phyloP scores from a whole-genome alignment of 2,329 filamentous ascomycete genomes.

The Leptographium flavum region DNA sequence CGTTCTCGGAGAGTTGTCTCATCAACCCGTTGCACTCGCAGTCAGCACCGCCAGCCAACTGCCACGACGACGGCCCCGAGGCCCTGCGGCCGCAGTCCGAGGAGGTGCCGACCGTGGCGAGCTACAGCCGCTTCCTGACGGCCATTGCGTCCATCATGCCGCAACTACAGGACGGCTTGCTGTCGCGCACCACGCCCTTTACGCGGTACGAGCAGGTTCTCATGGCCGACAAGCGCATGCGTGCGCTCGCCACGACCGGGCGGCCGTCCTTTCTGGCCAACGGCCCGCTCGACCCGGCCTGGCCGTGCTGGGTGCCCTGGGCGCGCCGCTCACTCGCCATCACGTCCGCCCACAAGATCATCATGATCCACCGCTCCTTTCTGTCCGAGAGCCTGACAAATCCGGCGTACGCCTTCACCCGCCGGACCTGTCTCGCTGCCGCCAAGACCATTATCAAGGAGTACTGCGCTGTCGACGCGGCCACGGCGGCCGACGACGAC shows the following conservation, averaged over 20 bases:
- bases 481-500: constrained; percentile 10
- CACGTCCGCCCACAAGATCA: constrained; percentile 24
- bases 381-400: constrained; percentile 20
- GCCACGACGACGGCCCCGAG: constrained; percentile 17
- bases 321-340: constrained; percentile 23
- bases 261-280: constrained; percentile 17
- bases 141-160: constrained; percentile 21
- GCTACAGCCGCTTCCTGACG: constrained; percentile 17
- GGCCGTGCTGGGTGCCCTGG: constrained; percentile 19
- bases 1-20: constrained; percentile 24
- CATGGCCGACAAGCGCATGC: constrained; percentile 19
- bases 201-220: constrained; percentile 23
- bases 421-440: constrained; percentile 22
- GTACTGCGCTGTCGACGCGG: constrained; percentile 12
- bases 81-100: constrained; percentile 6
- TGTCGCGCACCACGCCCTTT: constrained; percentile 17
- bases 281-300: constrained; percentile 15
- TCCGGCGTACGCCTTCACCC: constrained; percentile 18
- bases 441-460: constrained; percentile 24
- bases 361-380: too few species aligned
- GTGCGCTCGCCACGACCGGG: constrained; percentile 18
- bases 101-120: constrained; percentile 14
- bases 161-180: constrained; percentile 18
- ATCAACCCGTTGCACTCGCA: constrained; percentile 21
- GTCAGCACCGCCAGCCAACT: constrained; percentile 19